Base-by-base conservation (phyloP, 164 flowering plant species). In the Euptelea pleiosperma region DNA sequence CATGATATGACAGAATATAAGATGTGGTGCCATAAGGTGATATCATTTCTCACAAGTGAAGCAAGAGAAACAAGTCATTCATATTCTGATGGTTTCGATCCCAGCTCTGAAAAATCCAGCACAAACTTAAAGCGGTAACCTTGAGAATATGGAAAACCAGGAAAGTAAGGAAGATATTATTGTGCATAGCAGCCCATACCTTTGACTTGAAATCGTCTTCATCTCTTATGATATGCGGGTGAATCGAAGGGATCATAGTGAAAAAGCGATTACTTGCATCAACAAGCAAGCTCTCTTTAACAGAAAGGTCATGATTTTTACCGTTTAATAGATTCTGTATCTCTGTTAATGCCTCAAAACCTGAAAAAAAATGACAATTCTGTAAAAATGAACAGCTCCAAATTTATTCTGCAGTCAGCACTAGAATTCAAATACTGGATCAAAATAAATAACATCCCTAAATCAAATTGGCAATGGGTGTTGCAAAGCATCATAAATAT, bases 261-360 rank as follows among this genome's bases (percentile, higher is more conserved):
- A 94, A 91, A 71, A 93, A 90, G 25, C 83, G 77, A 65, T 91
- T 94, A 77, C 99, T 91, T 48, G 93, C 96, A 81, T 87, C 95
- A 67, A 89, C 65, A 61, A 91, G 70, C 72, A 78, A 69, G 69
- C 85, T 84, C 69, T 91, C 96, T 68, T 73, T 91, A 50, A 85
- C 55, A 55, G 89, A 71, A 44, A 75, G 71, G 25, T 72, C 75
- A 63, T 67, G 60, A 6, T 44, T 50, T 59, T 49, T 69, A 62
- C 62, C 70, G 21, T 47, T 71, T 42, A 94, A 66, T 43, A 94
- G 63, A 72, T 85, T 82, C 67, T 94, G 99, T 64, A 94, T 79
- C 71, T 89, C 95, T 22, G 97, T 94, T 68, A 94, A 82, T 65
- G 90, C 99, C 70, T 85, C 93, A 74, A 85, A 94, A 68, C 99